Conservation (phyloP, 352 stramenopile species). For the Pythium chondricola region DNA sequence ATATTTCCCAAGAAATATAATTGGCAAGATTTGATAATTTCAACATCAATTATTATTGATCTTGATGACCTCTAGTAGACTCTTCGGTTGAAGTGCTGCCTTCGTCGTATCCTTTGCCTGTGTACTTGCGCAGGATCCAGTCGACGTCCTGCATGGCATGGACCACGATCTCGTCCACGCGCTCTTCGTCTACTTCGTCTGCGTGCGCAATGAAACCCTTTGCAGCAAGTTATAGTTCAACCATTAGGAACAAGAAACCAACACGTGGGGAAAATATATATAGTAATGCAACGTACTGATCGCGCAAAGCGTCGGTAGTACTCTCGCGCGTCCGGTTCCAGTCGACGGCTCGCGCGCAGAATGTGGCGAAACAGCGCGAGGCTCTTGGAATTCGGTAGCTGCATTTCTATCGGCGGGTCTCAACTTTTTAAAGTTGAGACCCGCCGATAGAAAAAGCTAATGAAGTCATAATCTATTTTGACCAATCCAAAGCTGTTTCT, state of each 20-base stretch:
- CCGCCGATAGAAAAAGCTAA: not conserved
- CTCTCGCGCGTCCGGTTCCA: conserved; percentile 33
- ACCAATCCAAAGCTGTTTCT: too few species aligned
- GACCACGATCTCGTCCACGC: conserved; percentile 27
- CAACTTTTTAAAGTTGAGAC: not conserved
- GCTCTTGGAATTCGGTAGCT: conserved; percentile 16
- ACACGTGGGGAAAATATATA: not conserved
- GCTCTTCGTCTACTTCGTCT: conserved; percentile 28
- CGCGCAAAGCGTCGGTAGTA: conserved; percentile 41
- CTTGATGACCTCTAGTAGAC: too few species aligned
- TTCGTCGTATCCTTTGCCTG: conserved; percentile 10
- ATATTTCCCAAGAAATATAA: too few species aligned
- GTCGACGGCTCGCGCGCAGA: conserved; percentile 29
- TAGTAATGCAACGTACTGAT: conserved; percentile 17
- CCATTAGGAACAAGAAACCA: not conserved
- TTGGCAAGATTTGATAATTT: too few species aligned
- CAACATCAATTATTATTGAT: too few species aligned
- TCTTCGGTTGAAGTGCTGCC: too few species aligned
- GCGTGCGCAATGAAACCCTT: conserved; percentile 32
- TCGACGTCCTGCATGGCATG: conserved; percentile 38
- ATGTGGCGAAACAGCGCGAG: conserved; percentile 39
- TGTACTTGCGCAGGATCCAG: conserved; percentile 43
- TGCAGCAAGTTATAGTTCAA: not conserved
- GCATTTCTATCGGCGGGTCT: too few species aligned
- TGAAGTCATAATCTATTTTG: not conserved